These are phyloP conservation scores for Pseudomonodictys pantanalensis DNA, from an alignment of 495 filamentous ascomycete species.

Conservation along the genomic window DNA sequence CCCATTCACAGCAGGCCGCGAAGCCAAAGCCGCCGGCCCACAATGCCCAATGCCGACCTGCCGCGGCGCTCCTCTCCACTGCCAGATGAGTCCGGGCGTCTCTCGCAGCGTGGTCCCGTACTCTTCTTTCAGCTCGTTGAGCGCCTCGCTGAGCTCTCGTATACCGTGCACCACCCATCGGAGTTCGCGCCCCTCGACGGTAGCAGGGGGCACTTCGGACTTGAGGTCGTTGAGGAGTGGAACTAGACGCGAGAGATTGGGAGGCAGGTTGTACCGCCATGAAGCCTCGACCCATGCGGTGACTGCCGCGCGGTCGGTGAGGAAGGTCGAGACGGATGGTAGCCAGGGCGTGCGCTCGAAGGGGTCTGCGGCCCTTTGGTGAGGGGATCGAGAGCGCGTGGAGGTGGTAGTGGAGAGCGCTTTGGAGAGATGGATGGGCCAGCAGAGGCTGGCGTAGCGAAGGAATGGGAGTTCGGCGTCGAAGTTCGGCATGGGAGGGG, in stretches of 20 bases:
- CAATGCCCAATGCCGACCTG: neutral
- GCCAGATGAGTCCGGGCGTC: conserved; percentile 23
- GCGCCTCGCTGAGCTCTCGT: conserved; percentile 17
- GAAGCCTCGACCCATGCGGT: conserved; percentile 30
- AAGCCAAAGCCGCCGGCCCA: neutral
- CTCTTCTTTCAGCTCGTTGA: conserved; percentile 12
- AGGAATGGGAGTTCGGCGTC: conserved; percentile 24
- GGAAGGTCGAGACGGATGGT: conserved; percentile 20
- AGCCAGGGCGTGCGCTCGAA: conserved; percentile 17
- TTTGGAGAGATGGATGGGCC: conserved; percentile 28
- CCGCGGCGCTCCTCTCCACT: conserved; percentile 11
- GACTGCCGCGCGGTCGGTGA: conserved; percentile 18
- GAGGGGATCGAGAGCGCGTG: neutral
- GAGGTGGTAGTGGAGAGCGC: conserved; percentile 6
- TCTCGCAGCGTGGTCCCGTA: conserved; percentile 18
- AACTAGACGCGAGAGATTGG: conserved; percentile 24
- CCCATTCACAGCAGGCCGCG: conserved; percentile 12
- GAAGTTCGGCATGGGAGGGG: neutral
- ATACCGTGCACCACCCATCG: conserved; percentile 18
- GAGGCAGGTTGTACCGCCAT: conserved; percentile 26
- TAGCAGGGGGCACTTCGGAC: conserved; percentile 16
- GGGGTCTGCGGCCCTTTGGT: neutral
- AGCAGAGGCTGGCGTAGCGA: conserved; percentile 22
- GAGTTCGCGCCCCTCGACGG: conserved; percentile 14
- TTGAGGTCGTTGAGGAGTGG: conserved; percentile 19